Conservation (phyloP, 495 filamentous ascomycete species). For the Penicillium taxi region DNA sequence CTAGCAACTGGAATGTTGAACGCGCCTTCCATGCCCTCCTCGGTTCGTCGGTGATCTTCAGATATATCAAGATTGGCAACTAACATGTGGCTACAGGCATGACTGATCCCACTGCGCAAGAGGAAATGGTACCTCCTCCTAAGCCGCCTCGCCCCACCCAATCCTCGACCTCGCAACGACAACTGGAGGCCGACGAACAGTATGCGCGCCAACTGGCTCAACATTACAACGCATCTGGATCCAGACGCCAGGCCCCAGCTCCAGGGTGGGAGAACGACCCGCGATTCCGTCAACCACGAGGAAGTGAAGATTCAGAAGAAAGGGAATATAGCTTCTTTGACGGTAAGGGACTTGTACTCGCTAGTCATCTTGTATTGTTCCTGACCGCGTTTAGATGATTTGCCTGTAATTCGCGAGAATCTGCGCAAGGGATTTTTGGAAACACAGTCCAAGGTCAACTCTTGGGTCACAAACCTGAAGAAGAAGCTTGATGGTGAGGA, state of each 20-base stretch:
- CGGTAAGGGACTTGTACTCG: slow-evolving; percentile 37
- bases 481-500: slow-evolving; percentile 88
- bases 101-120: slow-evolving; percentile 82
- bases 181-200: slow-evolving; percentile 83
- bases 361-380: neutral
- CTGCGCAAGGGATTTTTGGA: slow-evolving; percentile 91
- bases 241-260: slow-evolving; percentile 29
- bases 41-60: slow-evolving; percentile 40
- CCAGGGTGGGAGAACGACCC: slow-evolving; percentile 39
- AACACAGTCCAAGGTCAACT: slow-evolving; percentile 87
- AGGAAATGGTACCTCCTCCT: slow-evolving; percentile 56
- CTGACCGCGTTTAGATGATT: slow-evolving; percentile 54
- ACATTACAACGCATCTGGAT: slow-evolving; percentile 62
- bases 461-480: slow-evolving; percentile 82
- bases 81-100: slow-evolving; percentile 50
- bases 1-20: slow-evolving; percentile 82
- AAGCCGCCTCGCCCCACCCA: slow-evolving; percentile 59
- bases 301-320: slow-evolving; percentile 44
- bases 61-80: neutral
- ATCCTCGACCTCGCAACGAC: slow-evolving; percentile 57
- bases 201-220: slow-evolving; percentile 92
- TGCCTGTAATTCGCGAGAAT: slow-evolving; percentile 88
- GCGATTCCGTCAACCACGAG: slow-evolving; percentile 23
- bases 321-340: slow-evolving; percentile 85
- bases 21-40: slow-evolving; percentile 94